Evolutionary conservation across 257 asterid species (phyloP).

Genomic region (Leptodermis oblonga): DNA sequence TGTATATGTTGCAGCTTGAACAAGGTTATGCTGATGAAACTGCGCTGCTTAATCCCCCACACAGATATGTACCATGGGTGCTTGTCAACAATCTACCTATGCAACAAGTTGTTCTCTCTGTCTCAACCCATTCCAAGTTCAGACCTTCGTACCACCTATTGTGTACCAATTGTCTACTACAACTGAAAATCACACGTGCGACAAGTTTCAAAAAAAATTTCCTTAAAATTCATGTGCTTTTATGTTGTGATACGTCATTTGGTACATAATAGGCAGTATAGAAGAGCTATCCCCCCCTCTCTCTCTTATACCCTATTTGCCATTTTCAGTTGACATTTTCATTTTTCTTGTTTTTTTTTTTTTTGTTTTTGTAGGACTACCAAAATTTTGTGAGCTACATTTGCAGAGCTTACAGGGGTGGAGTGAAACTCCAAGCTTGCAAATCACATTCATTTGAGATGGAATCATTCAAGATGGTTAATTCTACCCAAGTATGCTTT

Average conservation of each 20-base stretch:
- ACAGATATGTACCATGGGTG: constrained; percentile 88
- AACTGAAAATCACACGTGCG: too few relatives aligned
- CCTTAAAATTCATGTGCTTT: too few relatives aligned
- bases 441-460: constrained; percentile 22
- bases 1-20: constrained; percentile 60
- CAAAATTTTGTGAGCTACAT: constrained; percentile 55
- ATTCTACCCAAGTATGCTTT: constrained; percentile 29
- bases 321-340: background rate
- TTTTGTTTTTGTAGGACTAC: constrained; percentile 51
- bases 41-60: constrained; percentile 58
- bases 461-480: constrained; percentile 20
- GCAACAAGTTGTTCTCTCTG: constrained; percentile 43
- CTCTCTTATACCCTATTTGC: background rate
- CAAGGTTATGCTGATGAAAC: constrained; percentile 67
- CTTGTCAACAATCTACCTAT: constrained; percentile 68
- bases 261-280: too few relatives aligned
- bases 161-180: too few relatives aligned
- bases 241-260: too few relatives aligned
- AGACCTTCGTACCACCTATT: too few relatives aligned
- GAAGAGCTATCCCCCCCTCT: fast-evolving
- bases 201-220: too few relatives aligned
- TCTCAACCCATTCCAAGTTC: too few relatives aligned
- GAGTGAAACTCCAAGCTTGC: constrained; percentile 49
- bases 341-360: background rate
- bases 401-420: constrained; percentile 66